Evolutionary conservation across 108 stramenopile species (phyloP), one percentile per base, ranked within the genome.

Genomic region (Aureococcus anophagefferens): DNA sequence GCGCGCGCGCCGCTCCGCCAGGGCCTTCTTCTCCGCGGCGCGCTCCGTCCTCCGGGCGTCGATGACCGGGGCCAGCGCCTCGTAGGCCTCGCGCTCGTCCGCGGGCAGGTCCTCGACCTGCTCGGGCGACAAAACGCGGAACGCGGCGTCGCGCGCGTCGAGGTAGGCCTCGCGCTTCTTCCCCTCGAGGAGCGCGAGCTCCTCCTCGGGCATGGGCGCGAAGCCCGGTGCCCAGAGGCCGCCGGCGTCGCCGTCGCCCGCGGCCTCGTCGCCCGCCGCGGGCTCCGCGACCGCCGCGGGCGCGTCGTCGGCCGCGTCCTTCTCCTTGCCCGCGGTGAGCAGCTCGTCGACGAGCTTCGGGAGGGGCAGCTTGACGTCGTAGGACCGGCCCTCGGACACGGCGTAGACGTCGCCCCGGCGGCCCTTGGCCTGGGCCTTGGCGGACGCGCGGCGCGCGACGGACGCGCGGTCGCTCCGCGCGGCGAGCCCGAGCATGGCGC

Each of bases 81-180:
- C 51, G 51, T 59, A 59, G 25, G 3, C 25, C 51, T 16, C 51
- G 7, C 1, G 14, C 21, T 59, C 51, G 7, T 59, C 51, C 51
- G 4, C 51, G 21, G 51, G 13, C 21, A 59, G 40, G n/a, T n/a
- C 13, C 9, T 44, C 13, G 40, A 5, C 40, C 13, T 44, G 13
- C 9, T 44, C 5, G 40, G 9, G 40, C 9, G 9, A 44, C 13
- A 5, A 5, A 44, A 11, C 51, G 51, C 21, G 7, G 25, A 59
- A 59, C 7, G 14, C 25, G 21, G 17, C 51, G 51, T 59, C 51
- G 7, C 51, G 51, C 17, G 21, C 21, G 34, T 32, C 70, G 0
- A 76, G 65, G 65, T 78, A 78, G n/a, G 72, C 64, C 40, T 72
- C 76, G 40, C 21, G 30, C 21, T 3, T 25, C 21, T 32, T 72